Evolutionary conservation across 768 basidiomycete species (phyloP), one percentile per base, ranked within the genome.

Genomic region (Phylloporus arenicola): DNA sequence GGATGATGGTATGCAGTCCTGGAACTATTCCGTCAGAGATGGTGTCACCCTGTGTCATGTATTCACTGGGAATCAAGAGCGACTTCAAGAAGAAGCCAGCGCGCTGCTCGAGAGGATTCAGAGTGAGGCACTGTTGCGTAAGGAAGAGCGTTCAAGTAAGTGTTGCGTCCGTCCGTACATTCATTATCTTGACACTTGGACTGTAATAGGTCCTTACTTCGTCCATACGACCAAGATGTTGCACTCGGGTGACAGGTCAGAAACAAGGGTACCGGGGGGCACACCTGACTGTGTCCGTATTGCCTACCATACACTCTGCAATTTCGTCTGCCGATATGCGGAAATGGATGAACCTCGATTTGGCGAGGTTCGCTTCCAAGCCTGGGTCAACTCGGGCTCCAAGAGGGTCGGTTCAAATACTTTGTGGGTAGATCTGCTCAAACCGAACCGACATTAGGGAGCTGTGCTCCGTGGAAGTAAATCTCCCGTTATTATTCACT

Each of bases 51-150:
- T 73, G 14, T 67, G 68, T 20, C 79, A 81, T 49, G 51, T 81
- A 38, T 81, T 79, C 54, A 76, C 75, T 1, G 67, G 75, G n/a
- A 81, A 81, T 51, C 54, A 64, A 14, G 56, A 61, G n/a, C 29
- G 45, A 3, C 59, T 78, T 40, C 79, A 81, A 56, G 47, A 35
- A 40, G 64, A 67, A 1, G 70, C 77, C 12, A 70, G 69, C 2
- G 47, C 40, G 6, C 56, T 79, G 25, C 61, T 81, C 4, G 56
- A 61, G 20, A 58, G 57, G 13, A 66, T 81, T 13, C 79, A 81
- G 56, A 33, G 63, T 52, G 68, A 62, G 2, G 52, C 62, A 2
- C 44, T 58, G 9, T 43, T 68, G 42, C 48, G 45, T 31, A 57
- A 46, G 41, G 59, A 60, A 43, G 55, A 64, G 35, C 6, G 37